Base-by-base conservation (phyloP, 306 rosid genomes). In the Malus domestica region DNA sequence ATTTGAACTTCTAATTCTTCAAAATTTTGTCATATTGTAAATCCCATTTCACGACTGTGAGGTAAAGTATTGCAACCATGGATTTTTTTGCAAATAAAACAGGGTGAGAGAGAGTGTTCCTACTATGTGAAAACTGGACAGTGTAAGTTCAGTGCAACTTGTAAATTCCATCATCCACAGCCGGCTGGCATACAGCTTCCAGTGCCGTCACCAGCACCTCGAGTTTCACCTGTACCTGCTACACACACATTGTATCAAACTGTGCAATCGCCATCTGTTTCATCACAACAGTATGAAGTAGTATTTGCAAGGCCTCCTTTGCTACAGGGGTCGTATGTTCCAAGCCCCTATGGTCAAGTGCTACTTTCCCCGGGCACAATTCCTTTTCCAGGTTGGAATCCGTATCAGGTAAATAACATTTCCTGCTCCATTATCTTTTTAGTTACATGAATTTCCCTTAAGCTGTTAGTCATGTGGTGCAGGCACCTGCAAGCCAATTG, bases 81-180 rank as follows among this genome's bases (percentile, higher is more conserved):
- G 57, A 10, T 19, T 78, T 70, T 35, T 83, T 81, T 23, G 78
- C 10, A 61, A 81, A 76, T 46, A 13, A 72, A 59, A 80, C 90
- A 95, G 99, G 97, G 99, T 70, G 96, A 95, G 82, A 90, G 90
- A 82, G 99, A 95, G 80, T 96, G 99, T 76, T 89, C 99, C 25
- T 96, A 93, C 89, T 96, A 96, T 81, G 87, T 85, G 83, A 96
- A 96, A 86, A 96, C 92, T 22, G 97, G 98, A 67, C 97, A 87
- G 73, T 96, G 99, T 90, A 96, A 92, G 88, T 96, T 96, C 70
- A 97, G 97, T 54, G 80, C 87, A 23, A 89, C 94, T 14, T 96
- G 99, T 87, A 96, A 96, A 88, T 96, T 89, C 85, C 91, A 96
- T 75, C 99, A 96, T 77, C 99, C 99, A 27, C 97, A 87, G 79